These are phyloP conservation scores for Chaetothyriales sp. DNA, from an alignment of 2,329 filamentous ascomycete genomes.

Conservation along the genomic window DNA sequence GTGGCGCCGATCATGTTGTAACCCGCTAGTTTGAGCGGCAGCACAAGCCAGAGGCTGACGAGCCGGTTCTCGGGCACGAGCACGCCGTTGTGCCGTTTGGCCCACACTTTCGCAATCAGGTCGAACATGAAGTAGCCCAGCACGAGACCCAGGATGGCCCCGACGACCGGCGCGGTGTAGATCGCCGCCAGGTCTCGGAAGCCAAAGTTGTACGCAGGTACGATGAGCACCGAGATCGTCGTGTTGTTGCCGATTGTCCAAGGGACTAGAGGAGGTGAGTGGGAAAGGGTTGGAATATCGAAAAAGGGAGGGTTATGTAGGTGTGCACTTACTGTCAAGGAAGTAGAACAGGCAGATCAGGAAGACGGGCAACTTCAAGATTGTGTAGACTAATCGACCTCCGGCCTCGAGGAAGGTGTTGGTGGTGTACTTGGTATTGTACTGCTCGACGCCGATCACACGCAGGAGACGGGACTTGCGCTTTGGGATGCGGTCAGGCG, in stretches of 20 bases:
- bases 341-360: conserved; percentile 21
- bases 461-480: conserved; percentile 17
- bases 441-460: conserved; percentile 19
- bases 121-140: conserved; percentile 42
- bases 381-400: conserved; percentile 25
- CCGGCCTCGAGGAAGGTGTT: conserved; percentile 30
- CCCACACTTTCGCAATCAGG: conserved; percentile 31
- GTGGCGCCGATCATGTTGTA: conserved; percentile 17
- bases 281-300: too few relatives aligned
- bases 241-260: conserved; percentile 40
- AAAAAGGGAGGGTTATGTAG: conserved; percentile 10
- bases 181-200: conserved; percentile 36
- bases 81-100: conserved; percentile 32
- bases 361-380: conserved; percentile 22
- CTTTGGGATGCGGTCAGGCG: conserved; percentile 9
- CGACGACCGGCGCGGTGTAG: conserved; percentile 42
- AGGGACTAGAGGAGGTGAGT: conserved; percentile 28
- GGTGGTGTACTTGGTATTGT: conserved; percentile 18
- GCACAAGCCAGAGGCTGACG: conserved; percentile 30
- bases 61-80: conserved; percentile 44
- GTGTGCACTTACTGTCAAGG: conserved; percentile 16
- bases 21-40: conserved; percentile 33
- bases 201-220: conserved; percentile 34
- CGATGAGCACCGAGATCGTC: conserved; percentile 36
- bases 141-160: conserved; percentile 32